These are phyloP conservation scores for Pistacia vera DNA, from an alignment of 345 rosid species.

Conservation along the genomic window DNA sequence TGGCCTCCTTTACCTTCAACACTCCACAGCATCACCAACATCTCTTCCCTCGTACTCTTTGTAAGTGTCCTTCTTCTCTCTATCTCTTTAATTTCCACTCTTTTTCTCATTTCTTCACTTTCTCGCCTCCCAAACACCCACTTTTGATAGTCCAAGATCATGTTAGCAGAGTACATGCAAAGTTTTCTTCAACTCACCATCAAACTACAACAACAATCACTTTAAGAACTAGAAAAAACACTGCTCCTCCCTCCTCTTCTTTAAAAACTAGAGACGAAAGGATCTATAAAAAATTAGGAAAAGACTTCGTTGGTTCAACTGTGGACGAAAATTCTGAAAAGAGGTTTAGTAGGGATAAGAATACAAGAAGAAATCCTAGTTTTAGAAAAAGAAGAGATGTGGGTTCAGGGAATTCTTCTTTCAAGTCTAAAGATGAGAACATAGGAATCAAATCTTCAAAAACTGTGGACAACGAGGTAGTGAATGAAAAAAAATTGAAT, in stretches of 20 bases:
- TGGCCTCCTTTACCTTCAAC: constrained; percentile 48
- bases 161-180: constrained; percentile 21
- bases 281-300: constrained; percentile 17
- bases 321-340: constrained; percentile 32
- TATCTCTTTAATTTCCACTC: constrained; percentile 26
- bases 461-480: constrained; percentile 1
- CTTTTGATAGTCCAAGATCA: constrained; percentile 15
- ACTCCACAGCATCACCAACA: constrained; percentile 27
- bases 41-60: constrained; percentile 22
- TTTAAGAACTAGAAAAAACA: constrained; percentile 24
- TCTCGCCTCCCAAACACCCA: constrained; percentile 30
- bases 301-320: constrained; percentile 27
- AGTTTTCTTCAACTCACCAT: constrained; percentile 31
- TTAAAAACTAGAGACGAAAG: constrained; percentile 18
- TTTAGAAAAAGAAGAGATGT: constrained; percentile 18
- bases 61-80: constrained; percentile 34
- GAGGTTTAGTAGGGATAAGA: constrained; percentile 18
- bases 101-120: constrained; percentile 18
- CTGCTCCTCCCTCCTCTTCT: constrained; percentile 32
- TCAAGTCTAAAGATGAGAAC: constrained; percentile 21
- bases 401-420: constrained; percentile 26
- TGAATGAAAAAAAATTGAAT: constrained; percentile 5
- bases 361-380: constrained; percentile 16
- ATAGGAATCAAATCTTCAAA: constrained; percentile 1
- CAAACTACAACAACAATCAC: constrained; percentile 17